Conservation (phyloP, 371 early-diverging fungal species). For the Sporodiniella umbellata region DNA sequence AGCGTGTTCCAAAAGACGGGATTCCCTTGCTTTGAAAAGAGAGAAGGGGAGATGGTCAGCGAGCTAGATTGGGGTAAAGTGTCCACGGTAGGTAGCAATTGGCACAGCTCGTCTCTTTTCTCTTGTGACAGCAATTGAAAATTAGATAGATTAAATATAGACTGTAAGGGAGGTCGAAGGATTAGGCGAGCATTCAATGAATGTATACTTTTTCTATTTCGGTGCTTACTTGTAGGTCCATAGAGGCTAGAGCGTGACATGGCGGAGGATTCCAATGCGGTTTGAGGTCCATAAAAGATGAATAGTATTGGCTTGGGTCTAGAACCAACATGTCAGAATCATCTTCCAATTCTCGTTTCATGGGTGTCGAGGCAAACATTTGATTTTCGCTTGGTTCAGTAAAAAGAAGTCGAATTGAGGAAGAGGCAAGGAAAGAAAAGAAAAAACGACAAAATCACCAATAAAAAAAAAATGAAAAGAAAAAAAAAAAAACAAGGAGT, state of each 20-base stretch:
- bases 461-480: background rate
- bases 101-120: slow-evolving; percentile 28
- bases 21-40: slow-evolving; percentile 37
- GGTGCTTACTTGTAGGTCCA: slow-evolving; percentile 34
- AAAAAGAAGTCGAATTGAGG: background rate
- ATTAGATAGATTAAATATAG: slow-evolving; percentile 31
- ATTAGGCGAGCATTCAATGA: too few species aligned
- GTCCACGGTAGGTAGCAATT: slow-evolving; percentile 31
- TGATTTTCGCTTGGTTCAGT: too few species aligned
- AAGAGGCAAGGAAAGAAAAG: background rate
- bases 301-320: background rate
- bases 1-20: slow-evolving; percentile 33
- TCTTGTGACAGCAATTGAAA: slow-evolving; percentile 40
- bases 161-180: slow-evolving; percentile 15
- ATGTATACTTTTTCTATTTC: background rate
- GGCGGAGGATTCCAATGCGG: slow-evolving; percentile 29
- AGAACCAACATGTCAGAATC: background rate
- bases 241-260: slow-evolving; percentile 28
- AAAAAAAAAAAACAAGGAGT: too few species aligned
- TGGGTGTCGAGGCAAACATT: background rate
- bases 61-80: slow-evolving; percentile 1
- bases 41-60: slow-evolving; percentile 7
- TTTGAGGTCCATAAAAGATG: slow-evolving; percentile 28
- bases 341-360: background rate
- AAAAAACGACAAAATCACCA: background rate